Base-by-base conservation (phyloP, 2,329 filamentous ascomycete genomes). In the Byssoonygena ceratinophila region DNA sequence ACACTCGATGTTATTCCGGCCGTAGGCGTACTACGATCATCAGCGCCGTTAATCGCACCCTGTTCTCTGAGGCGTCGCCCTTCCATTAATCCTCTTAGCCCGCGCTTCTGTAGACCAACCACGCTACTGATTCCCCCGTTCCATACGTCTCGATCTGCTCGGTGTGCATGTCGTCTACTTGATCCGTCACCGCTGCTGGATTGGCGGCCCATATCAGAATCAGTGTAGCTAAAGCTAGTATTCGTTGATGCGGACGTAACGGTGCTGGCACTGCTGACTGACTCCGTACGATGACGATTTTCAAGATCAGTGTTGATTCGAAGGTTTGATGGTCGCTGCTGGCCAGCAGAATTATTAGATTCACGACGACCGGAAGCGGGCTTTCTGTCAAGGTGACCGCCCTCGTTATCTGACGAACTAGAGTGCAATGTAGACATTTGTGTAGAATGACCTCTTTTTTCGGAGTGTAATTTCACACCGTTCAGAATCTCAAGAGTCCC, bases 71-170 rank as follows among this genome's bases (percentile, higher is more conserved):
- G 82, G 55, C 91, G 77, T 41, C 91, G 76, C 2, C 91, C 91
- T 68, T 97, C 92, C 92, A 98, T 97, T 59, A 98, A 68, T 0
- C 92, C 92, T 54, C 91, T 77, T 32, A 98, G 68, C 0, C 92
- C 92, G 51, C 92, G 78, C 74, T 98, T 98, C 74, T 98, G 92
- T 58, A 98, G 67, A 0, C 92, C 92, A 59, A 98, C 94, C 2
- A 97, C 91, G 46, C 87, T 87, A 71, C 71, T 94, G 80, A 54
- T 84, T 83, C 62, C 78, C 74, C 72, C 74, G 1, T 71, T 76
- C 91, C 92, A 98, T 0, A 91, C 74, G 59, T 89, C 85, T 12
- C 79, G 71, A 12, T 75, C 68, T 2, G 61, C 58, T 57, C 61
- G 57, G 40, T 54, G 29, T 61, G 61, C 12, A 61, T 61, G 41